phyloP scores from a whole-genome alignment of 768 basidiomycete species.

The Kondoa malvinella region DNA sequence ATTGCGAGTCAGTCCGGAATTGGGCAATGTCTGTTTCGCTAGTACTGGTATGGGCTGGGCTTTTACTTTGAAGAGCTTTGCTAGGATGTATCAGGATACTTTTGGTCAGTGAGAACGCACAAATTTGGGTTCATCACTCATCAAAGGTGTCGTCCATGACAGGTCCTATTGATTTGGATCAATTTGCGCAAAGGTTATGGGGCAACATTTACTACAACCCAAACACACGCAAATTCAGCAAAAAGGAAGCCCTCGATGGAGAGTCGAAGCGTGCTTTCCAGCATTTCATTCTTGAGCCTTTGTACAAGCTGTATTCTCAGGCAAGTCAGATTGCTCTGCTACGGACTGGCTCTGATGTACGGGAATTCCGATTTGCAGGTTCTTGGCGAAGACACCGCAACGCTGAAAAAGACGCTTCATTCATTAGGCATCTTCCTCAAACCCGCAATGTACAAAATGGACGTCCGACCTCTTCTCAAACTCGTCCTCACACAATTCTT shows the following conservation, averaged over 20 bases:
- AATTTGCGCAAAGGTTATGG: conserved; percentile 85
- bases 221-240: conserved; percentile 70
- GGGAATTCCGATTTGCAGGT: conserved; percentile 39
- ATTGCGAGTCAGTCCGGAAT: conserved; percentile 76
- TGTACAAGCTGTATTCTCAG: conserved; percentile 87
- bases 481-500: conserved; percentile 92
- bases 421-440: conserved; percentile 69
- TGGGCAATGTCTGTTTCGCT: conserved; percentile 91
- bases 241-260: conserved; percentile 56
- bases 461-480: conserved; percentile 83
- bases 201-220: conserved; percentile 90
- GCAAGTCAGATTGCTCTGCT: conserved; percentile 23
- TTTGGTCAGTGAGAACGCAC: conserved; percentile 45
- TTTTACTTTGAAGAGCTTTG: conserved; percentile 84
- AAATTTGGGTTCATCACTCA: background rate
- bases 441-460: conserved; percentile 95
- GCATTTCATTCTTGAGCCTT: conserved; percentile 84
- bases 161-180: conserved; percentile 64
- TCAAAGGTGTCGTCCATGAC: background rate
- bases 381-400: conserved; percentile 81
- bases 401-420: conserved; percentile 58
- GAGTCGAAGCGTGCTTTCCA: conserved; percentile 62
- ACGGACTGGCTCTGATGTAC: background rate
- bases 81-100: conserved; percentile 86
- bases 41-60: conserved; percentile 96